These are phyloP conservation scores for Ochromonas danica DNA, from an alignment of 108 stramenopile species.

Conservation along the genomic window DNA sequence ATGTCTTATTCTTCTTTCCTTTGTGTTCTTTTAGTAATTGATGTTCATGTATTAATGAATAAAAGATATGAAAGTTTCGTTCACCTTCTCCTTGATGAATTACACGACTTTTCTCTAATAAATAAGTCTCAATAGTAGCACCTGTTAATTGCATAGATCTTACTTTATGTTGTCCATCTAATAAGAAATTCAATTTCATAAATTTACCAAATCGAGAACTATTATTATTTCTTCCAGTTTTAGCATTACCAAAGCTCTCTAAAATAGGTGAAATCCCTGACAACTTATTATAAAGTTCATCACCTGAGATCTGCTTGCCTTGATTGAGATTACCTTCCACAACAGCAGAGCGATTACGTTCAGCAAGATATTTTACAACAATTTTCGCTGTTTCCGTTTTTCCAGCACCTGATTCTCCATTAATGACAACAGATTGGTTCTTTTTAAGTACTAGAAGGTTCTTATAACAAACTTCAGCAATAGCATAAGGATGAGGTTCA, in stretches of 20 bases:
- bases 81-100: constrained; percentile 29
- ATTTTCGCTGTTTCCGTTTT: constrained; percentile 54
- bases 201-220: constrained; percentile 66
- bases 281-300: constrained; percentile 30
- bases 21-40: background rate
- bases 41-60: background rate
- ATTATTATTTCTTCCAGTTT: constrained; percentile 62
- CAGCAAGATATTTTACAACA: constrained; percentile 41
- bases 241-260: constrained; percentile 65
- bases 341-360: background rate
- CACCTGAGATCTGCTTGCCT: background rate
- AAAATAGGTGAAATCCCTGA: constrained; percentile 58
- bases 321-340: background rate
- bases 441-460: background rate
- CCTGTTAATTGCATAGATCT: constrained; percentile 27
- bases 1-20: background rate
- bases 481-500: constrained; percentile 37
- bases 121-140: constrained; percentile 51
- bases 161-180: background rate
- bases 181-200: constrained; percentile 56
- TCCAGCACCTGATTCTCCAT: constrained; percentile 53
- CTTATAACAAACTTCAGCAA: background rate
- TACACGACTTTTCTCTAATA: constrained; percentile 67
- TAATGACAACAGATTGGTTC: constrained; percentile 28
- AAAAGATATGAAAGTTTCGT: constrained; percentile 24